A percentile compares a stretch with the other conserved stretches of the same genome.
These are phyloP conservation scores for Hirschfeldia incana DNA, from an alignment of 345 rosid species.

Conservation along the genomic window DNA sequence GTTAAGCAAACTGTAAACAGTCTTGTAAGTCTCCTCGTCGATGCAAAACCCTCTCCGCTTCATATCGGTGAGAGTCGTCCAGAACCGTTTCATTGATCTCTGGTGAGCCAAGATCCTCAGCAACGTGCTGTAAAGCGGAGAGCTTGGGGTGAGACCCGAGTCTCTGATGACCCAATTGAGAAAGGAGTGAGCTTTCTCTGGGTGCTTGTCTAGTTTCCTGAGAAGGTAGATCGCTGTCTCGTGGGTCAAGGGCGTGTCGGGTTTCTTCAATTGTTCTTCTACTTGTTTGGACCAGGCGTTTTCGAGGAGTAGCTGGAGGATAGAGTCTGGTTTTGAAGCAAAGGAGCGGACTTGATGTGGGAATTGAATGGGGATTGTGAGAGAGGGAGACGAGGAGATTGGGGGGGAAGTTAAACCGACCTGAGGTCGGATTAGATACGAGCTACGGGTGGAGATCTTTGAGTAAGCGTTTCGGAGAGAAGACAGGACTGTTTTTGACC, in stretches of 20 bases:
- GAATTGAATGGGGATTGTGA: constrained; percentile 13
- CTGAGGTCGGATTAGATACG: constrained; percentile 46
- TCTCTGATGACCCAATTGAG: constrained; percentile 63
- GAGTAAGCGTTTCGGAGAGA: constrained; percentile 46
- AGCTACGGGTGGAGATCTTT: constrained; percentile 35
- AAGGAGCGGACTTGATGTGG: constrained; percentile 33
- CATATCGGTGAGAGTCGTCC: constrained; percentile 63
- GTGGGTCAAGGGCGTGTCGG: constrained; percentile 43
- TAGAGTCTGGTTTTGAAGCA: constrained; percentile 50
- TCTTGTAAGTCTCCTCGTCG: constrained; percentile 64
- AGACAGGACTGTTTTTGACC: constrained; percentile 49
- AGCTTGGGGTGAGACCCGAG: constrained; percentile 60
- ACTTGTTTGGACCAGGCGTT: constrained; percentile 60
- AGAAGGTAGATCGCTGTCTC: constrained; percentile 69
- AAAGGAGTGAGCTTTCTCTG: constrained; percentile 59
- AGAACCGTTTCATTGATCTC: constrained; percentile 61
- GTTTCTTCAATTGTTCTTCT: constrained; percentile 44
- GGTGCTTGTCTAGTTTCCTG: constrained; percentile 56
- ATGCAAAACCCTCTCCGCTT: constrained; percentile 65
- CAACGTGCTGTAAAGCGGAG: constrained; percentile 62
- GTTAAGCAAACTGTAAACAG: constrained; percentile 46
- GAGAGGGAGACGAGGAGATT: constrained; percentile 23
- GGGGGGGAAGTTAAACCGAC: constrained; percentile 41
- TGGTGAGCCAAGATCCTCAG: constrained; percentile 57
- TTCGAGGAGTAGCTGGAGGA: constrained; percentile 46